Conservation (phyloP, 208 protist genomes). For the Phytomonas sp. region DNA sequence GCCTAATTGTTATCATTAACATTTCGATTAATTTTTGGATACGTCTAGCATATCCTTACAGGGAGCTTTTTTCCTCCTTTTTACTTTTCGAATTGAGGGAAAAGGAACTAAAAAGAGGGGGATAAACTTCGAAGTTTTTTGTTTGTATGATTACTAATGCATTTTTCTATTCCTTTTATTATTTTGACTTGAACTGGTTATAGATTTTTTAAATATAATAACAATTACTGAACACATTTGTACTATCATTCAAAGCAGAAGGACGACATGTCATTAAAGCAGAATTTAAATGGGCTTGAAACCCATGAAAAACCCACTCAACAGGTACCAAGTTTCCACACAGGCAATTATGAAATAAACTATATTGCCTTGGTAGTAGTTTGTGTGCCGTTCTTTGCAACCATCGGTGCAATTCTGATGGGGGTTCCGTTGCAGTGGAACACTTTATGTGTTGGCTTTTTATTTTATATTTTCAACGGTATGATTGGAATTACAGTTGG, state of each 20-base stretch:
- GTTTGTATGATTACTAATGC: background rate
- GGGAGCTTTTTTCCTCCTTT: slow-evolving; percentile 6
- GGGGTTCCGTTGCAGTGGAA: slow-evolving; percentile 64
- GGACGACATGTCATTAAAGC: slow-evolving; percentile 1
- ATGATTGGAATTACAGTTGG: slow-evolving; percentile 86
- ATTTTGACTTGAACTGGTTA: background rate
- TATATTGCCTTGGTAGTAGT: slow-evolving; percentile 65
- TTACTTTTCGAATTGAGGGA: slow-evolving; percentile 5
- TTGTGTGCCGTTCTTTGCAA: slow-evolving; percentile 31
- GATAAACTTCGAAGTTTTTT: slow-evolving; percentile 6
- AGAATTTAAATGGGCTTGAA: slow-evolving; percentile 13
- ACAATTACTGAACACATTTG: background rate
- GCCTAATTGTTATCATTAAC: slow-evolving; percentile 5
- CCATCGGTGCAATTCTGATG: slow-evolving; percentile 18
- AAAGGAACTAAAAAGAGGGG: background rate
- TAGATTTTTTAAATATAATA: background rate
- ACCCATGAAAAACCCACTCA: slow-evolving; percentile 25
- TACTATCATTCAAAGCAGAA: slow-evolving; percentile 6
- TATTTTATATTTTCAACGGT: slow-evolving; percentile 81
- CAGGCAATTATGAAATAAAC: slow-evolving; percentile 73
- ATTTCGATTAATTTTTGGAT: slow-evolving; percentile 6
- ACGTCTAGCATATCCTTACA: background rate
- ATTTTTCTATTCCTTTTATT: background rate
- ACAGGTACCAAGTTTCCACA: slow-evolving; percentile 43
- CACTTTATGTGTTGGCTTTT: slow-evolving; percentile 46